These are phyloP conservation scores for Russula sp. DNA, from an alignment of 768 basidiomycete genomes.

Conservation along the genomic window DNA sequence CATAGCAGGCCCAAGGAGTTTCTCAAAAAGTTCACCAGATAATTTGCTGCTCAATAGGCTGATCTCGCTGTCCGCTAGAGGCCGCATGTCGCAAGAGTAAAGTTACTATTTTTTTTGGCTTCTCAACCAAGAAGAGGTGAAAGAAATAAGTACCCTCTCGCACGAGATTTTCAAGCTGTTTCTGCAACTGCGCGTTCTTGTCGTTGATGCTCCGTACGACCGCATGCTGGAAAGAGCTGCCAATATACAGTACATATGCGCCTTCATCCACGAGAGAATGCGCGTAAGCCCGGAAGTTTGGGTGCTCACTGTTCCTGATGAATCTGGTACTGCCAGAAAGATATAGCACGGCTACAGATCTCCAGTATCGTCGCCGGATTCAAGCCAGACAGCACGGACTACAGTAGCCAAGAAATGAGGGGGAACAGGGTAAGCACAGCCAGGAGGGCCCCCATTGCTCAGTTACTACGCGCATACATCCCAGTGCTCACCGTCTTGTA, in stretches of 20 bases:
- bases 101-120: not conserved
- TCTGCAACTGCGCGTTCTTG: slow-evolving; percentile 77
- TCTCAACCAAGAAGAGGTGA: not conserved
- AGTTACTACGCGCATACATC: slow-evolving; percentile 27
- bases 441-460: slow-evolving; percentile 20
- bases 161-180: slow-evolving; percentile 81
- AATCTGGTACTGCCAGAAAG: slow-evolving; percentile 90
- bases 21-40: slow-evolving; percentile 44
- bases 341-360: slow-evolving; percentile 82
- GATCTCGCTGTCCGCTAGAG: slow-evolving; percentile 75
- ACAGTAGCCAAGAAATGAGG: not conserved
- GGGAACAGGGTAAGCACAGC: slow-evolving; percentile 15
- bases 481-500: slow-evolving; percentile 70
- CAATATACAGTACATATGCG: not conserved
- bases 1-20: not conserved
- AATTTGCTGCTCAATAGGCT: slow-evolving; percentile 66
- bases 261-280: not conserved
- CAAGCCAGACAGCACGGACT: slow-evolving; percentile 85
- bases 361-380: slow-evolving; percentile 73
- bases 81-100: not conserved
- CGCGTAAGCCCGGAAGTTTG: not conserved
- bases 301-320: slow-evolving; percentile 72
- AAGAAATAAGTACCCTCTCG: slow-evolving; percentile 59
- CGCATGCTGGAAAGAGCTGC: slow-evolving; percentile 79
- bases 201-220: slow-evolving; percentile 78